These are phyloP conservation scores for Theileria parva DNA, from an alignment of 169 alveolate genomes.

Conservation along the genomic window DNA sequence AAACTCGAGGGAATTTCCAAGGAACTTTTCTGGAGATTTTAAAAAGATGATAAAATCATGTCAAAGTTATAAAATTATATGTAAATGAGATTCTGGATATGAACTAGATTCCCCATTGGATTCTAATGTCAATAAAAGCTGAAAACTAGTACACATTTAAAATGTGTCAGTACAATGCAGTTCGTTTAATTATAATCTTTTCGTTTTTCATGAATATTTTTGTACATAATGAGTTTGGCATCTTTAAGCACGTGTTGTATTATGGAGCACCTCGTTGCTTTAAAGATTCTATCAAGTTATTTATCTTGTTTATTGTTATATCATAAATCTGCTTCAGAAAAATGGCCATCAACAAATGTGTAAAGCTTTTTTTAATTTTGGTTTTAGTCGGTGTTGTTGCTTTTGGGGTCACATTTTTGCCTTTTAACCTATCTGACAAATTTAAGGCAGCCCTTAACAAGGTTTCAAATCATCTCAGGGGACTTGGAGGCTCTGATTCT, in stretches of 20 bases:
- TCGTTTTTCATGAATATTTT: no score
- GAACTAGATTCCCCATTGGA: no score
- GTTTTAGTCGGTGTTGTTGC: neutral
- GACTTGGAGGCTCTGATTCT: neutral
- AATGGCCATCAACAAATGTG: neutral
- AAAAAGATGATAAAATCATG: no score
- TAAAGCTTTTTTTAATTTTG: neutral
- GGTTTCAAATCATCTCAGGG: neutral
- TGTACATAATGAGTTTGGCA: no score
- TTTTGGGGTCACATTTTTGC: constrained; percentile 1
- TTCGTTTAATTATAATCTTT: neutral
- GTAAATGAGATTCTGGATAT: no score
- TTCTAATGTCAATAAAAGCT: no score
- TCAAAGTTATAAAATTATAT: no score
- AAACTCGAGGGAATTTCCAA: no score
- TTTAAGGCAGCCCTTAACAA: neutral
- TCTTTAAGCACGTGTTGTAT: no score
- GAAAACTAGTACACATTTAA: neutral
- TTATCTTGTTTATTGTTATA: neutral
- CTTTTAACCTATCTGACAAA: neutral
- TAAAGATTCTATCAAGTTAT: neutral
- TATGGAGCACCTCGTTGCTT: constrained; percentile 8
- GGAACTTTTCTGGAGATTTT: no score
- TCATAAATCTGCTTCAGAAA: neutral
- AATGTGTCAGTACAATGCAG: neutral